phyloP scores from a whole-genome alignment of 768 basidiomycete species.

The Russula sp. region DNA sequence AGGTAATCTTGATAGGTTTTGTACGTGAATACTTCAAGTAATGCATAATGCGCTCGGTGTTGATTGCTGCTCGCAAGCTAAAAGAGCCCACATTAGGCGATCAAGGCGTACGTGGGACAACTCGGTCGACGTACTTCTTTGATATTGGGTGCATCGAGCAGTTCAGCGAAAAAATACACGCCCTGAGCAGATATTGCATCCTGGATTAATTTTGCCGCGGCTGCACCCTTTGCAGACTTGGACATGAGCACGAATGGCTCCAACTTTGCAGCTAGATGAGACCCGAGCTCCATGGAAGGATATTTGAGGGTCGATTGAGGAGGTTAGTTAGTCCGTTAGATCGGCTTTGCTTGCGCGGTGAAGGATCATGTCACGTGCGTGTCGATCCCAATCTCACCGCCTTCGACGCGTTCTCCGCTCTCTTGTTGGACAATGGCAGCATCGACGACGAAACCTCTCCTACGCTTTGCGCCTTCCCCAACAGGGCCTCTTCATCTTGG shows the following conservation, averaged over 20 bases:
- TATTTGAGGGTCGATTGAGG: neutral
- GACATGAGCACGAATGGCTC: slow-evolving; percentile 91
- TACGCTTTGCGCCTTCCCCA: slow-evolving; percentile 96
- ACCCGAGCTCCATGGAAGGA: slow-evolving; percentile 50
- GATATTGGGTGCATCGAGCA: slow-evolving; percentile 76
- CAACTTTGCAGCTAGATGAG: slow-evolving; percentile 58
- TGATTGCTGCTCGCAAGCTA: slow-evolving; percentile 67
- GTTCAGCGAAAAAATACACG: slow-evolving; percentile 86
- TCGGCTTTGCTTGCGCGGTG: too few relatives aligned
- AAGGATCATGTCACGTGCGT: slow-evolving; percentile 1
- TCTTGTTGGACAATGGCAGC: neutral
- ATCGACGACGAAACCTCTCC: slow-evolving; percentile 29
- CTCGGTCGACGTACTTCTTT: slow-evolving; percentile 54
- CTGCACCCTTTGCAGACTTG: slow-evolving; percentile 86
- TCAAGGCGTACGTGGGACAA: neutral
- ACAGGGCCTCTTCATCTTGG: slow-evolving; percentile 93
- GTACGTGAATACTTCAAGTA: slow-evolving; percentile 86
- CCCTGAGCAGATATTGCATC: slow-evolving; percentile 86
- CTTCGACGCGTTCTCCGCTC: neutral
- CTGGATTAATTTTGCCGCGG: slow-evolving; percentile 80
- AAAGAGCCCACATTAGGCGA: neutral
- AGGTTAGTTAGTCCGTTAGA: too few relatives aligned
- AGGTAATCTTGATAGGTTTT: slow-evolving; percentile 80
- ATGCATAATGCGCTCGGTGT: slow-evolving; percentile 48
- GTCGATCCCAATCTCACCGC: neutral